Conservation (phyloP, 495 filamentous ascomycete genomes). For the Penicillium ochrochloron region DNA sequence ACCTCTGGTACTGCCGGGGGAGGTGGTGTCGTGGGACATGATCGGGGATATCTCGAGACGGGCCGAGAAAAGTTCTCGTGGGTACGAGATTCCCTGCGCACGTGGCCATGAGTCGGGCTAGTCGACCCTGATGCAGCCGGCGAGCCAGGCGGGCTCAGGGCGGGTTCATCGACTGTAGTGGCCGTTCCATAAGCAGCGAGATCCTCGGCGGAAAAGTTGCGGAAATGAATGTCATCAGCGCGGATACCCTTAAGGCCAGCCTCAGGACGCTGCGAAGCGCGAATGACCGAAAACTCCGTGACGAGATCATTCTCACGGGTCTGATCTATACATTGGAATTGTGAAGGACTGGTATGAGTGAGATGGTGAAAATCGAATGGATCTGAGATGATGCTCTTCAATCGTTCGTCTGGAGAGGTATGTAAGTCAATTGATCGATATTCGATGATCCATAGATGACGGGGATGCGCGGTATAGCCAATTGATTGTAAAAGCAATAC, state of each 20-base stretch:
- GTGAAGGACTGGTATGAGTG: slow-evolving; percentile 71
- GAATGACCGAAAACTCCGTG: slow-evolving; percentile 68
- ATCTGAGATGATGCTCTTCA: slow-evolving; percentile 68
- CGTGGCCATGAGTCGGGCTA: slow-evolving; percentile 27
- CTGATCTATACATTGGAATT: slow-evolving; percentile 62
- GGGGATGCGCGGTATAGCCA: background rate
- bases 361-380: slow-evolving; percentile 91
- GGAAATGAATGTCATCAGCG: slow-evolving; percentile 66
- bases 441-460: background rate
- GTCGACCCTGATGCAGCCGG: slow-evolving; percentile 19
- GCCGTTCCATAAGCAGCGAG: slow-evolving; percentile 31
- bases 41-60: slow-evolving; percentile 41
- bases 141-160: slow-evolving; percentile 33
- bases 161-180: slow-evolving; percentile 32
- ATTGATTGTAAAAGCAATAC: slow-evolving; percentile 5
- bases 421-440: background rate
- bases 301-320: slow-evolving; percentile 64
- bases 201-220: slow-evolving; percentile 63
- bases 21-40: slow-evolving; percentile 35
- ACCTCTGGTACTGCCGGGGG: slow-evolving; percentile 37
- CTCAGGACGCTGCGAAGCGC: slow-evolving; percentile 66
- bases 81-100: slow-evolving; percentile 40
- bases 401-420: slow-evolving; percentile 37
- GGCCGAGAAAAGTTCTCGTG: slow-evolving; percentile 58
- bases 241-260: slow-evolving; percentile 65